Conservation (phyloP, 139 green algal species). For the Tetratostichococcus sp. region DNA sequence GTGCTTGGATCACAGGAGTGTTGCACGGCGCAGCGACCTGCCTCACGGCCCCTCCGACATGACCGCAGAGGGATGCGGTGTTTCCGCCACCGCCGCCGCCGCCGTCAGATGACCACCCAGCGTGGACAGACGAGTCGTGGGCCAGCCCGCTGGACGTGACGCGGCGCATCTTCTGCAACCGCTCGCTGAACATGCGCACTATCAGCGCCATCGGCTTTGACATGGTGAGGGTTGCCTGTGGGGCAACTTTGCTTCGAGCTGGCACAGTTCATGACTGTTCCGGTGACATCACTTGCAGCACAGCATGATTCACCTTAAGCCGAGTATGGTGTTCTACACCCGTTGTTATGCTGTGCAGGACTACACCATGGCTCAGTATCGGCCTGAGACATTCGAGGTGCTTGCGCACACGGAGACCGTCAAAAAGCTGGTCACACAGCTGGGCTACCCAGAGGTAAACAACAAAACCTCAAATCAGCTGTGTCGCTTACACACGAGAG, state of each 20-base stretch:
- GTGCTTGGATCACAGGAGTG: too few relatives aligned
- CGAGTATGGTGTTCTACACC: too few relatives aligned
- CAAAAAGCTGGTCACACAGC: slow-evolving; percentile 76
- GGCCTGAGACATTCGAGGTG: slow-evolving; percentile 91
- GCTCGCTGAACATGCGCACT: slow-evolving; percentile 89
- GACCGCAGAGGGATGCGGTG: slow-evolving; percentile 14
- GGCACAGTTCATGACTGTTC: neutral
- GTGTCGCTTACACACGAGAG: too few relatives aligned
- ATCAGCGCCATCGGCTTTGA: slow-evolving; percentile 47
- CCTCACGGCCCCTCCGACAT: too few relatives aligned
- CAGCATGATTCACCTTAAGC: too few relatives aligned
- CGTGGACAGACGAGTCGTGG: slow-evolving; percentile 33
- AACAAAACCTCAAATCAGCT: too few relatives aligned
- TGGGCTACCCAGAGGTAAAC: slow-evolving; percentile 75
- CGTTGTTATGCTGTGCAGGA: too few relatives aligned
- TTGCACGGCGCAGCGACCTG: too few relatives aligned
- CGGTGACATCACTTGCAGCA: too few relatives aligned
- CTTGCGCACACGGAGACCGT: slow-evolving; percentile 79
- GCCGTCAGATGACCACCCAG: slow-evolving; percentile 17
- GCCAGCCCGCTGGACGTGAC: slow-evolving; percentile 33
- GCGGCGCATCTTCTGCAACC: slow-evolving; percentile 91
- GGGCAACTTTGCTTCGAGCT: too few relatives aligned
- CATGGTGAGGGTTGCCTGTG: slow-evolving; percentile 1
- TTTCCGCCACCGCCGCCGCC: slow-evolving; percentile 18
- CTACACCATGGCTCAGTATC: slow-evolving; percentile 85